phyloP scores from a whole-genome alignment of 441 rosid genomes.

The Pelargonium australe region DNA sequence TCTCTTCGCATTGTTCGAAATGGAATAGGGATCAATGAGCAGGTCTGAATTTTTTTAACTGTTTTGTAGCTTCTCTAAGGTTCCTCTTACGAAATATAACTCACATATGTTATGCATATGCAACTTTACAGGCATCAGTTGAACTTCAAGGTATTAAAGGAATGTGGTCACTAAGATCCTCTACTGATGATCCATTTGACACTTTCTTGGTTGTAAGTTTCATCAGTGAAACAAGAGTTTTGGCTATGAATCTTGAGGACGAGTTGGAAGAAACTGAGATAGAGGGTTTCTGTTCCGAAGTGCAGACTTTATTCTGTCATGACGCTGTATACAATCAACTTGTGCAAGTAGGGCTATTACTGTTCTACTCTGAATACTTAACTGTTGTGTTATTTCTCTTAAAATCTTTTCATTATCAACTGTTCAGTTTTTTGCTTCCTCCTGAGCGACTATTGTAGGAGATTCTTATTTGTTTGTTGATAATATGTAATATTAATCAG shows the following conservation, averaged over 20 bases:
- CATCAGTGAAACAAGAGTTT: slow-evolving; percentile 87
- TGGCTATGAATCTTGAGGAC: slow-evolving; percentile 97
- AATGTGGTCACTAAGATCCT: slow-evolving; percentile 95
- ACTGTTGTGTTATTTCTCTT: background rate
- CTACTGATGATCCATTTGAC: slow-evolving; percentile 85
- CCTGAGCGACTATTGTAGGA: background rate
- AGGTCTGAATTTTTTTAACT: slow-evolving; percentile 40
- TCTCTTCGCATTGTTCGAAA: slow-evolving; percentile 95
- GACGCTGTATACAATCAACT: slow-evolving; percentile 90
- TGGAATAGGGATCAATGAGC: slow-evolving; percentile 98
- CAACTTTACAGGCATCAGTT: slow-evolving; percentile 74
- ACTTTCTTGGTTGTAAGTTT: slow-evolving; percentile 96
- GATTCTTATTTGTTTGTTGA: background rate
- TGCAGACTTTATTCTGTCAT: slow-evolving; percentile 93
- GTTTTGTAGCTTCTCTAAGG: slow-evolving; percentile 11
- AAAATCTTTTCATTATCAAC: background rate
- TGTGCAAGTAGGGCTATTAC: slow-evolving; percentile 57
- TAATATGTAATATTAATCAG: background rate
- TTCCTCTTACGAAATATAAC: slow-evolving; percentile 1
- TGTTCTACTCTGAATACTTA: slow-evolving; percentile 2
- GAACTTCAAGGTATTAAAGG: slow-evolving; percentile 99
- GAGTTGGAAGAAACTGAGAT: slow-evolving; percentile 98
- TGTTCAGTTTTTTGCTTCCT: background rate
- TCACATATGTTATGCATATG: slow-evolving; percentile 13
- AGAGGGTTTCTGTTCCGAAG: slow-evolving; percentile 88